A percentile compares a stretch with the other conserved stretches of the same genome.
These are phyloP conservation scores for Colletotrichum tropicicola DNA, from an alignment of 2,329 filamentous ascomycete species.

Conservation along the genomic window DNA sequence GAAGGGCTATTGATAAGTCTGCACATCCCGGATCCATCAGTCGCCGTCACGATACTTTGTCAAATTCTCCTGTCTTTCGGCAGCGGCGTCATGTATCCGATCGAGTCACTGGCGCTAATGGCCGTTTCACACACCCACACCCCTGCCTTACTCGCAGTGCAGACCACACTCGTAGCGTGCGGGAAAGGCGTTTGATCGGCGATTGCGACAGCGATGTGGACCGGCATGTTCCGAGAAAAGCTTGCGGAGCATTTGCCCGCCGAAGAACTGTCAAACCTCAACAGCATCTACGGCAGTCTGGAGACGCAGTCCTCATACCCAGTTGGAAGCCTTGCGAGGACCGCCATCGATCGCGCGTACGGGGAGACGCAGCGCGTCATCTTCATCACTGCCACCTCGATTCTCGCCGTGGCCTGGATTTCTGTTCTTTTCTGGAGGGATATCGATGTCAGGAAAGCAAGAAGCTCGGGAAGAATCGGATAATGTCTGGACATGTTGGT, in stretches of 20 bases:
- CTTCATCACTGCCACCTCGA: slow-evolving; percentile 42
- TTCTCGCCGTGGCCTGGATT: slow-evolving; percentile 38
- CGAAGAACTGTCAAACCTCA: slow-evolving; percentile 36
- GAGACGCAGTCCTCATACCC: slow-evolving; percentile 47
- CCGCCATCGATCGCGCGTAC: slow-evolving; percentile 46
- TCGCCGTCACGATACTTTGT: neutral
- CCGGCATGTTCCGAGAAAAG: slow-evolving; percentile 42
- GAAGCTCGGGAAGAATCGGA: too few relatives aligned
- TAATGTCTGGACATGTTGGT: too few relatives aligned
- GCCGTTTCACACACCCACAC: slow-evolving; percentile 34
- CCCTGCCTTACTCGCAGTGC: slow-evolving; percentile 34
- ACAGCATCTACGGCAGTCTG: slow-evolving; percentile 52
- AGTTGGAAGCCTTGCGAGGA: slow-evolving; percentile 46
- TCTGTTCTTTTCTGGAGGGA: slow-evolving; percentile 42
- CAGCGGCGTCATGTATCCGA: neutral
- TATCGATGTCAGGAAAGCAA: slow-evolving; percentile 35
- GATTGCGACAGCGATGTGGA: slow-evolving; percentile 44
- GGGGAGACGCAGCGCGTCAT: slow-evolving; percentile 53
- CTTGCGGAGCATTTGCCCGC: slow-evolving; percentile 1
- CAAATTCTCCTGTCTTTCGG: neutral
- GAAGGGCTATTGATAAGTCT: neutral
- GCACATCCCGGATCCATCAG: neutral
- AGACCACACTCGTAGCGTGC: slow-evolving; percentile 38
- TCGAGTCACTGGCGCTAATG: neutral
- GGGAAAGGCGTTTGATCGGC: slow-evolving; percentile 41